Percentiles rank a stretch among this genome's conserved stretches.
Conservation (phyloP, 305 asterid genomes). For the Fraxinus xanthoxyloides region DNA sequence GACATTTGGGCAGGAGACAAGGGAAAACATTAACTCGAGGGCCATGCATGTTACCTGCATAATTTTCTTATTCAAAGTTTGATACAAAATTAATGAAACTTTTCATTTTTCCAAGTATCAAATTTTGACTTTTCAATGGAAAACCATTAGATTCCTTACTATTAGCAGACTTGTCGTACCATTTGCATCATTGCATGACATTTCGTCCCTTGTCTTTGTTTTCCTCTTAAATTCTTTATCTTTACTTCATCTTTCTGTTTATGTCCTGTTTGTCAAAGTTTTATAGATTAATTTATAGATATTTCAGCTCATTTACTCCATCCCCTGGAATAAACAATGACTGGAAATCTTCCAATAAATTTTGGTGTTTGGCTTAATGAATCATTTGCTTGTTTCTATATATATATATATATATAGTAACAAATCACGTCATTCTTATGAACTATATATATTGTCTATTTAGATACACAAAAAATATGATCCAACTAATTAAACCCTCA, state of each 20-base stretch:
- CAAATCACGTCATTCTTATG: background rate
- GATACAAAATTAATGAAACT: background rate
- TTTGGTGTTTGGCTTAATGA: background rate
- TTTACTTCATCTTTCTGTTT: background rate
- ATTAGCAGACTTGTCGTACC: background rate
- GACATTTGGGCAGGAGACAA: background rate
- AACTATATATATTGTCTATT: background rate
- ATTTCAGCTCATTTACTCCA: background rate
- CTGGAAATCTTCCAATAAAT: background rate
- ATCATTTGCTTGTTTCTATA: background rate
- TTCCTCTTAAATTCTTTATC: background rate
- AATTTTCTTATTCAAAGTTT: background rate
- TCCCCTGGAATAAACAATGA: background rate
- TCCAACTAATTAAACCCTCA: background rate
- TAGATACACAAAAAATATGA: background rate
- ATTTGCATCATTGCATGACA: background rate
- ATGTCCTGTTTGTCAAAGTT: background rate
- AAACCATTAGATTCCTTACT: background rate
- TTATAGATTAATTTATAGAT: background rate
- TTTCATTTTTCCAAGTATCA: background rate
- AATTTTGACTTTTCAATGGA: background rate
- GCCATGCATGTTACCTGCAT: slow-evolving; percentile 6
- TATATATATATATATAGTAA: too few species aligned
- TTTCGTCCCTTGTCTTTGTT: background rate
- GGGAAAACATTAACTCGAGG: background rate